These are phyloP conservation scores for Colletotrichum tamarilloi DNA, from an alignment of 2,329 filamentous ascomycete genomes.

Conservation along the genomic window DNA sequence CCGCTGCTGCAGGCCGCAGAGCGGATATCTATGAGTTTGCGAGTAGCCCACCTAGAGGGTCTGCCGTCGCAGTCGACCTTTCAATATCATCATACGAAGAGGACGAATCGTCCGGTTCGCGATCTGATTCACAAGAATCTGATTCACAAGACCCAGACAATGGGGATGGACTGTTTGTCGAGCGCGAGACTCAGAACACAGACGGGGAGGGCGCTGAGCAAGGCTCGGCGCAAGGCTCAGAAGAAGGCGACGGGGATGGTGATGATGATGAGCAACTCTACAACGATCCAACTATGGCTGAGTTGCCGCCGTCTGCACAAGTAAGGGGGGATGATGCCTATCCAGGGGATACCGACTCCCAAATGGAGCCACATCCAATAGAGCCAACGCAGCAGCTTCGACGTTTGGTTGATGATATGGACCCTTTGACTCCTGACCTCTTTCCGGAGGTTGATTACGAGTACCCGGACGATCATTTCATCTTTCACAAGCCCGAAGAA, in stretches of 20 bases:
- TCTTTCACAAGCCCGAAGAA: conserved; percentile 7
- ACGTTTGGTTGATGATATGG: conserved; percentile 1
- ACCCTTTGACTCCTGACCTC: not conserved
- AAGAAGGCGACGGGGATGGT: not conserved
- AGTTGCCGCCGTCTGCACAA: not conserved
- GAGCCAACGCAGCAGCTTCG: not conserved
- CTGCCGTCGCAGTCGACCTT: not conserved
- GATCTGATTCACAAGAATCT: not conserved
- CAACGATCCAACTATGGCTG: conserved; percentile 20
- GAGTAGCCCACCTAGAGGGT: not conserved
- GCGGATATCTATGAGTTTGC: not conserved
- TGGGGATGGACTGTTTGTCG: not conserved
- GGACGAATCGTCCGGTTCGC: not conserved
- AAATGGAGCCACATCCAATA: not conserved
- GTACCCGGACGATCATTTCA: conserved; percentile 23
- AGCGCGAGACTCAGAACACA: not conserved
- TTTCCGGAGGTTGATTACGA: not conserved
- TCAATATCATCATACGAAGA: not conserved
- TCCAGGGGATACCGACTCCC: not conserved
- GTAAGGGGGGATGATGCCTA: not conserved
- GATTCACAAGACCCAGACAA: not conserved
- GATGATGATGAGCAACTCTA: conserved; percentile 1
- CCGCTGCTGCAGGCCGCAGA: not conserved
- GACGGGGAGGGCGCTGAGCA: not conserved
- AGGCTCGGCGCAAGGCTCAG: not conserved